Evolutionary conservation across 2,329 filamentous ascomycete species (phyloP).

Genomic region (Sarocladiaceae sp.): DNA sequence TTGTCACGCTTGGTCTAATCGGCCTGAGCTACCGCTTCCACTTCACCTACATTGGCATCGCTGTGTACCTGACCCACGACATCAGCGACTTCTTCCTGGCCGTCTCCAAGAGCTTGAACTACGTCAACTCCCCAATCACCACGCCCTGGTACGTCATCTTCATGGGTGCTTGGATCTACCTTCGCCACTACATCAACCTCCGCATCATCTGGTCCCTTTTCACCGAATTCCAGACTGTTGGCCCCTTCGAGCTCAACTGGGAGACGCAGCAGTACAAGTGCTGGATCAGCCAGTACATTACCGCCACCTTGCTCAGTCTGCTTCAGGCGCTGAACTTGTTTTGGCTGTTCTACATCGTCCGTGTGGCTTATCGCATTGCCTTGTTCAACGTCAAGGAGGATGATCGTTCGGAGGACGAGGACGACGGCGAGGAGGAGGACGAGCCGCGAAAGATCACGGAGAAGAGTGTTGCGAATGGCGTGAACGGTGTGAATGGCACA

Average conservation of each 20-base stretch:
- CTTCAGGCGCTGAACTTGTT: constrained; percentile 76
- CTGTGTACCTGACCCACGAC: constrained; percentile 92
- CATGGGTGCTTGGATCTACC: constrained; percentile 80
- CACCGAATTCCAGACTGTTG: constrained; percentile 70
- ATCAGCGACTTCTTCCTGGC: constrained; percentile 95
- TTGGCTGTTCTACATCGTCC: constrained; percentile 74
- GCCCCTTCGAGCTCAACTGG: constrained; percentile 75
- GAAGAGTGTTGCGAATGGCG: constrained; percentile 16
- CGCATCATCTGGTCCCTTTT: constrained; percentile 71
- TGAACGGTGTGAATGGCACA: constrained; percentile 15
- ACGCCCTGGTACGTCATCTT: constrained; percentile 81
- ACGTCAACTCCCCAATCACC: constrained; percentile 75
- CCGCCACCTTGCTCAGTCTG: constrained; percentile 56
- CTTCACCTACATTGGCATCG: constrained; percentile 91
- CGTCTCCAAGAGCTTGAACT: constrained; percentile 88
- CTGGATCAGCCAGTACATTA: constrained; percentile 63
- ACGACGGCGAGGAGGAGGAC: constrained; percentile 53
- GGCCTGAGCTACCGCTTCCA: constrained; percentile 89
- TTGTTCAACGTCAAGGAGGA: constrained; percentile 59
- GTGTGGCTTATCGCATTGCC: constrained; percentile 69
- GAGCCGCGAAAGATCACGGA: constrained; percentile 23
- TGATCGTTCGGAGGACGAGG: constrained; percentile 67
- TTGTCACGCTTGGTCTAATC: constrained; percentile 83
- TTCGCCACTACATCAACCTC: constrained; percentile 82
- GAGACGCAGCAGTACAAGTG: constrained; percentile 74